phyloP scores from a whole-genome alignment of 148 eudicot species.

The Arbutus unedo region DNA sequence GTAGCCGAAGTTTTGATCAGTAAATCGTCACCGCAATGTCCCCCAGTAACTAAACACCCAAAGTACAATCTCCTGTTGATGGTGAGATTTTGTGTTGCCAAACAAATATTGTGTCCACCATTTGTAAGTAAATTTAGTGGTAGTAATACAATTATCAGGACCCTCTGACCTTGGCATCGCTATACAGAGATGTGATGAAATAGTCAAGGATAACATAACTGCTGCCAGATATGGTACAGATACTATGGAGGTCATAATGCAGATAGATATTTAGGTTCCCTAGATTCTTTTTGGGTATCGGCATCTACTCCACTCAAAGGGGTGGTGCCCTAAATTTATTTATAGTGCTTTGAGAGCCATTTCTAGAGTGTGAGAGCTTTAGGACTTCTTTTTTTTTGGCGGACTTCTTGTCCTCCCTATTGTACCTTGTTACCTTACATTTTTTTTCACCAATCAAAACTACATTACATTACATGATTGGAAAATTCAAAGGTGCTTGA shows the following conservation, averaged over 20 bases:
- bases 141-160: background rate
- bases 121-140: background rate
- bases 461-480: background rate
- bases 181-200: background rate
- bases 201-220: background rate
- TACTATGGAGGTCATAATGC: background rate
- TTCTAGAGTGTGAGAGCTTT: background rate
- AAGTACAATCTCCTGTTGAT: background rate
- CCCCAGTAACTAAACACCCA: background rate
- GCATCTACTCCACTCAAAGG: background rate
- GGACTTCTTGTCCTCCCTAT: background rate
- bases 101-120: background rate
- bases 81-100: background rate
- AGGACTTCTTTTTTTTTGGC: background rate
- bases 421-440: background rate
- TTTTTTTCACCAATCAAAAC: background rate
- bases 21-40: background rate
- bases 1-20: background rate
- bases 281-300: background rate
- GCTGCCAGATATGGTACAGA: background rate
- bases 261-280: background rate
- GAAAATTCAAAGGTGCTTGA: background rate
- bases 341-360: background rate
- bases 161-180: background rate
- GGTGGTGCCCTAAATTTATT: background rate